A percentile compares a stretch with the other conserved stretches of the same genome.
These are phyloP conservation scores for Daldinia caldariorum DNA, from an alignment of 495 filamentous ascomycete genomes.

Conservation along the genomic window DNA sequence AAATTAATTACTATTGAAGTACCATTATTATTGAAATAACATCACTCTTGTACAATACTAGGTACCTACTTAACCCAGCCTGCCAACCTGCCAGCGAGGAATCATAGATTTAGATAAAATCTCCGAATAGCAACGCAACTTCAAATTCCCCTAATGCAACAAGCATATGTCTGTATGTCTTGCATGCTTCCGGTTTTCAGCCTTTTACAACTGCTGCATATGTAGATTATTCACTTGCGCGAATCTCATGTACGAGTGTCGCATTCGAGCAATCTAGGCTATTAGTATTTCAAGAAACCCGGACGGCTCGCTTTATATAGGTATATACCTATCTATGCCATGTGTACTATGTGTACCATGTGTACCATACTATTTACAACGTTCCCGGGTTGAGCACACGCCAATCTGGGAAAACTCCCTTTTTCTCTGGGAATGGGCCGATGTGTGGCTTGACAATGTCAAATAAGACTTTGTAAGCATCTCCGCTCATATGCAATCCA, in stretches of 20 bases:
- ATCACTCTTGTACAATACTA: too few relatives aligned
- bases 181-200: slow-evolving; percentile 1
- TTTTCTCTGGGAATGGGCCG: slow-evolving; percentile 46
- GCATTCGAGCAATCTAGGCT: slow-evolving; percentile 3
- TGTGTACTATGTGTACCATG: slow-evolving; percentile 5
- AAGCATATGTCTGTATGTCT: slow-evolving; percentile 7
- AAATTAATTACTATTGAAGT: too few relatives aligned
- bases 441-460: slow-evolving; percentile 55
- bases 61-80: too few relatives aligned
- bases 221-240: neutral
- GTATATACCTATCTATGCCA: slow-evolving; percentile 6
- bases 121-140: slow-evolving; percentile 17
- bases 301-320: neutral
- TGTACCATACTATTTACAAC: slow-evolving; percentile 2
- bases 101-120: slow-evolving; percentile 17
- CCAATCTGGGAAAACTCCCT: slow-evolving; percentile 57
- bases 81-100: neutral
- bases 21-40: too few relatives aligned
- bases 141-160: slow-evolving; percentile 29
- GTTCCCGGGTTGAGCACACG: slow-evolving; percentile 42
- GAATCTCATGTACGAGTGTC: neutral
- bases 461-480: slow-evolving; percentile 60
- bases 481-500: slow-evolving; percentile 63
- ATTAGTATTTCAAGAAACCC: neutral
- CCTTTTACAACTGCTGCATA: neutral